Conservation (phyloP, 192 early-diverging fungal genomes). For the Phlyctochytrium bullatum region DNA sequence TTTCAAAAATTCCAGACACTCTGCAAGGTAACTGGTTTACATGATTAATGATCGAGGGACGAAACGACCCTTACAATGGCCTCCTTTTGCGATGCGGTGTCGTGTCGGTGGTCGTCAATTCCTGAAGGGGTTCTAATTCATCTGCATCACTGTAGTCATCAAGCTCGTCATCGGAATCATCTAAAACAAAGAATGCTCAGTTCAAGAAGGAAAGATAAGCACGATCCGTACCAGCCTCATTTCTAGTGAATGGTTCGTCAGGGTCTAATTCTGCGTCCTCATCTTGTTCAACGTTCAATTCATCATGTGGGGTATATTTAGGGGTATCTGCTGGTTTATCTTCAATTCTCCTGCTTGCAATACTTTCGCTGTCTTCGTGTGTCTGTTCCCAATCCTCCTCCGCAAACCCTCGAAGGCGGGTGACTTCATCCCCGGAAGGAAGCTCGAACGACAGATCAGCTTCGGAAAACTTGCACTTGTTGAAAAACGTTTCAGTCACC, state of each 20-base stretch:
- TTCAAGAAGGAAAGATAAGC: background rate
- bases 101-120: too few species aligned
- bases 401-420: background rate
- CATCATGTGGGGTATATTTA: background rate
- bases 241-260: background rate
- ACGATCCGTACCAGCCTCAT: background rate
- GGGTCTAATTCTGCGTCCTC: background rate
- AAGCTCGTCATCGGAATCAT: background rate
- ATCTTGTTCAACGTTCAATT: background rate
- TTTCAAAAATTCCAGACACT: background rate
- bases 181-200: background rate
- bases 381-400: background rate
- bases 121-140: background rate
- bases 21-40: background rate
- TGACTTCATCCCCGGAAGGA: background rate
- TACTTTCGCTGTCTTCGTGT: background rate
- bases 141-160: slow-evolving; percentile 1
- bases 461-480: background rate
- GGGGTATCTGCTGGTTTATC: background rate
- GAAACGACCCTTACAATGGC: too few species aligned
- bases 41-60: background rate
- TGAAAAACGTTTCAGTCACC: background rate
- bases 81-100: too few species aligned
- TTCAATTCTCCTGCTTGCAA: background rate
- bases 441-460: background rate